Conservation (phyloP, 1,284 basidiomycete genomes). For the Pterula multifida region DNA sequence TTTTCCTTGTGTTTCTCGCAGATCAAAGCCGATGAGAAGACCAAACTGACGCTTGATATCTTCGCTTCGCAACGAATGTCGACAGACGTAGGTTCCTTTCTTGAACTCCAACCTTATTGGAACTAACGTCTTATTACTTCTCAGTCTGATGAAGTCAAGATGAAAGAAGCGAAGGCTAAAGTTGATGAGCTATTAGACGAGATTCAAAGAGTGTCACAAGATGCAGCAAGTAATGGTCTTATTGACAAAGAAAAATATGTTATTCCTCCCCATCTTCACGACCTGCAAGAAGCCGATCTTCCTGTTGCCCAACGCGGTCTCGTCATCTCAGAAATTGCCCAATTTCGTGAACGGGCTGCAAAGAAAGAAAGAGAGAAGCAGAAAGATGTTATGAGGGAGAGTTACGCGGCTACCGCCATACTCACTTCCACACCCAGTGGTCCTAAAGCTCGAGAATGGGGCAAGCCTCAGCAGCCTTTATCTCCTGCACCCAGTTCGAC, state of each 20-base stretch:
- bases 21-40: conserved; percentile 93
- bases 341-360: conserved; percentile 81
- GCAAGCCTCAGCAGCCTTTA: conserved; percentile 41
- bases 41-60: conserved; percentile 74
- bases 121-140: too few relatives aligned
- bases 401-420: conserved; percentile 24
- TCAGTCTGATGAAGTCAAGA: conserved; percentile 54
- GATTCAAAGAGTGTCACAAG: conserved; percentile 51
- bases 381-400: conserved; percentile 50
- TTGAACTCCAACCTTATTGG: too few relatives aligned
- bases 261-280: conserved; percentile 90
- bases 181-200: conserved; percentile 47
- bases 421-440: conserved; percentile 40
- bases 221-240: conserved; percentile 51
- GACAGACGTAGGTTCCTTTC: conserved; percentile 51
- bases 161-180: conserved; percentile 40
- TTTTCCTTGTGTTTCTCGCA: conserved; percentile 17
- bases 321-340: conserved; percentile 90
- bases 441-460: conserved; percentile 63
- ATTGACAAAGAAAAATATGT: conserved; percentile 71
- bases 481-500: conserved; percentile 19
- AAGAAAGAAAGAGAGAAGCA: conserved; percentile 80
- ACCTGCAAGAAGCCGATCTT: conserved; percentile 88
- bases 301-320: conserved; percentile 92
- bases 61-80: conserved; percentile 70